Base-by-base conservation (phyloP, 805 yeast genomes). In the Wickerhamiella parazyma region DNA sequence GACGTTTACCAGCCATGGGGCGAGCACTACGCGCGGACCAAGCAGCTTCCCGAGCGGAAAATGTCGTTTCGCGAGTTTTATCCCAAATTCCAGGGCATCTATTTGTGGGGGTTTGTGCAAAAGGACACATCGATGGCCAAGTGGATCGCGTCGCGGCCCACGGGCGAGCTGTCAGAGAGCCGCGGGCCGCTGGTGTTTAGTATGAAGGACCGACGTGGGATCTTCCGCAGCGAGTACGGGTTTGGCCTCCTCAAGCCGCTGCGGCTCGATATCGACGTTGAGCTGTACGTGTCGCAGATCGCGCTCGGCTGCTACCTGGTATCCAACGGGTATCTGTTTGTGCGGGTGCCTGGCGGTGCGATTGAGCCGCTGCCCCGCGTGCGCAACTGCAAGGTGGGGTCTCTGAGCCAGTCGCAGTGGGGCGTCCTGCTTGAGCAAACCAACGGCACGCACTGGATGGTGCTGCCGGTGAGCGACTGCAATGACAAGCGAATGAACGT, bases 1-100 rank as follows among this genome's bases (percentile, higher is more conserved):
- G 33, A 40, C 24, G n/a, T 8, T 6, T 40, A 25, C 31, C 22
- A 26, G 35, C 43, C 16, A 7, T 40, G 43, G 43, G 43, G 43
- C 7, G 3, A 10, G 19, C 25, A 28, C 18, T 31, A 31, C 20
- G 38, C 25, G 5, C 24, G 43, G 2, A 40, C 31, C 17, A 40
- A 33, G 43, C n/a, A 28, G 16, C 10, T n/a, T 6, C 10, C 18
- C 16, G 42, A n/a, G 18, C 18, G 22, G 5, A 9, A 17, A 14
- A 33, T 40, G 31, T 5, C 19, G 8, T 40, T 40, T 19, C 33
- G 36, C 10, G 43, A 40, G 26, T 40, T 22, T 24, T 40, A 8
- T 18, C 22, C 31, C 19, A 40, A 40, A 18, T 33, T 40, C 22
- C 43, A 40, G 38, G 18, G 33, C 5, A 11, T 33, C 16, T 40